Evolutionary conservation across 352 stramenopile genomes (phyloP).

Genomic region (Globisporangium lucens): DNA sequence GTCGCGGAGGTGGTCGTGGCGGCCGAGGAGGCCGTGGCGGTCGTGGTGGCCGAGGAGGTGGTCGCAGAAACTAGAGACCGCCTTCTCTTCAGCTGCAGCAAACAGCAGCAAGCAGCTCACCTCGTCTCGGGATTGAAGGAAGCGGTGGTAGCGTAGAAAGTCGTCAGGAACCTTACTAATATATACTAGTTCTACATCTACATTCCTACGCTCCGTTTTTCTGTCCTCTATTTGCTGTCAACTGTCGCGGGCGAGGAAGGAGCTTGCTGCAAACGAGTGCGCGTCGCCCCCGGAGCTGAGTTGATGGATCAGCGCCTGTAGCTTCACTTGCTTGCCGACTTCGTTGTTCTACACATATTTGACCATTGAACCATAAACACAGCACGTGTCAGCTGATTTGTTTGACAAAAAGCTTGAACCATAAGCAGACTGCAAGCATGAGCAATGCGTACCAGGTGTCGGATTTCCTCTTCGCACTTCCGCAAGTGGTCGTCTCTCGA

Average conservation of each 20-base stretch:
- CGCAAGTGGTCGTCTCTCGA: slow-evolving; percentile 59
- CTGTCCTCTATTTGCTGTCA: slow-evolving; percentile 16
- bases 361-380: not conserved
- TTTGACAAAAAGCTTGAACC: not conserved
- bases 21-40: slow-evolving; percentile 36
- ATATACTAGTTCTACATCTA: slow-evolving; percentile 23
- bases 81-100: slow-evolving; percentile 3
- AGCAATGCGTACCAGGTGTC: slow-evolving; percentile 46
- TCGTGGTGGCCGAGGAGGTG: slow-evolving; percentile 28
- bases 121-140: not conserved
- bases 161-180: slow-evolving; percentile 23
- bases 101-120: slow-evolving; percentile 5
- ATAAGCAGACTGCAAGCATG: not conserved
- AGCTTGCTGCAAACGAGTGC: slow-evolving; percentile 40
- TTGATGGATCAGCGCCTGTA: slow-evolving; percentile 82
- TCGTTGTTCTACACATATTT: slow-evolving; percentile 50
- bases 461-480: slow-evolving; percentile 71
- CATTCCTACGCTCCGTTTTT: not conserved
- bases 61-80: slow-evolving; percentile 21
- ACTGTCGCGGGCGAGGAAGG: slow-evolving; percentile 56
- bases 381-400: not conserved
- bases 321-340: slow-evolving; percentile 73
- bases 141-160: slow-evolving; percentile 9
- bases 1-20: slow-evolving; percentile 32
- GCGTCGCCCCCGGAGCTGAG: slow-evolving; percentile 66